Evolutionary conservation across 257 asterid genomes (phyloP).

Genomic region (Solanum tarapatanum): DNA sequence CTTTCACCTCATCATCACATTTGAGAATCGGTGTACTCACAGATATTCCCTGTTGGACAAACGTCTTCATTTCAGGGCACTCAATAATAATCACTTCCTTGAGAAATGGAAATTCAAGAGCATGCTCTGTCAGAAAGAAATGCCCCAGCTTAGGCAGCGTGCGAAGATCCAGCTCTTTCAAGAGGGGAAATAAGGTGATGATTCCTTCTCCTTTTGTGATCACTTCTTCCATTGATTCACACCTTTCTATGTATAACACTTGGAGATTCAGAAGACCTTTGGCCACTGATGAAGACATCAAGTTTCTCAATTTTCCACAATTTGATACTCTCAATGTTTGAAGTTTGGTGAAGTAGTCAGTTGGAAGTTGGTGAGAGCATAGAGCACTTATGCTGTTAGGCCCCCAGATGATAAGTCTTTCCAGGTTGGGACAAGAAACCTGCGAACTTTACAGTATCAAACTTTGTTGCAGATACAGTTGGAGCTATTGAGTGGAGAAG

Average conservation of each 20-base stretch:
- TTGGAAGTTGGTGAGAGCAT: not conserved
- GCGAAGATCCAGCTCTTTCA: rapidly evolving
- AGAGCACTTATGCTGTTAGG: not conserved
- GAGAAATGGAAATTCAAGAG: not conserved
- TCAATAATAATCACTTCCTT: rapidly evolving
- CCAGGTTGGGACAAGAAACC: not conserved
- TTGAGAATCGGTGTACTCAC: not conserved
- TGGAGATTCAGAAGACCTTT: not conserved
- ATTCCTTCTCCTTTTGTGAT: not conserved
- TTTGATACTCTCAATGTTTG: rapidly evolving
- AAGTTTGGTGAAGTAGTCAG: not conserved
- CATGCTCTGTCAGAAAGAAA: not conserved
- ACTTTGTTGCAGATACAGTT: not conserved
- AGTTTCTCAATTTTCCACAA: not conserved
- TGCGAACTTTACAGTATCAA: too few species aligned
- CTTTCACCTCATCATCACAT: not conserved
- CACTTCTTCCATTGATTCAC: not conserved
- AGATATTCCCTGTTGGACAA: not conserved
- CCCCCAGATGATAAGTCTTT: too few species aligned
- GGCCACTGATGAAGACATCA: not conserved
- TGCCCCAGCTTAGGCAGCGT: rapidly evolving
- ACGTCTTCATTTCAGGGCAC: not conserved
- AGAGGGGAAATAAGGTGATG: not conserved
- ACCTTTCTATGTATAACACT: rapidly evolving
- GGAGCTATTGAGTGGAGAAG: not conserved